These are phyloP conservation scores for Xylaria polymorpha DNA, from an alignment of 2,329 filamentous ascomycete genomes.

Conservation along the genomic window DNA sequence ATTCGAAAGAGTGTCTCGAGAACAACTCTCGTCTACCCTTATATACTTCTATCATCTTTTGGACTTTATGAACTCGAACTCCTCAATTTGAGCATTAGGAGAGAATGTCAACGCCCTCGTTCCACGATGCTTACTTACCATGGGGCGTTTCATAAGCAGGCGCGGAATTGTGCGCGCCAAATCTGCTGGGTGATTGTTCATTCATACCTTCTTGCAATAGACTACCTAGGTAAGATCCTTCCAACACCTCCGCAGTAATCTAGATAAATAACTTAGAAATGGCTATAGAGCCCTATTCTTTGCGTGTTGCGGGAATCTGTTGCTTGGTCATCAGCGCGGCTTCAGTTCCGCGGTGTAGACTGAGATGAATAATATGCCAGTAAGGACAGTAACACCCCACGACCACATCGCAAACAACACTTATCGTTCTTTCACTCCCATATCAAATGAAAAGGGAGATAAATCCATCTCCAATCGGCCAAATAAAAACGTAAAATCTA, in stretches of 20 bases:
- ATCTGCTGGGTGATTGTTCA: neutral
- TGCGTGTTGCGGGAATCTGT: neutral
- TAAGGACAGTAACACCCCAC: neutral
- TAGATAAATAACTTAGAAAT: neutral
- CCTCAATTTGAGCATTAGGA: neutral
- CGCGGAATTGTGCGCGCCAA: neutral
- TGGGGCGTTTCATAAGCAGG: neutral
- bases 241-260: neutral
- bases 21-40: neutral
- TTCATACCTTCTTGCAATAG: neutral
- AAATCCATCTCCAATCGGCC: no score
- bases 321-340: slow-evolving; percentile 6
- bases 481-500: neutral
- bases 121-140: slow-evolving; percentile 5
- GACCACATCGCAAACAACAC: neutral
- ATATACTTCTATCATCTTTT: neutral
- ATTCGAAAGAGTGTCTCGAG: slow-evolving; percentile 1
- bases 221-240: neutral
- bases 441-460: no score
- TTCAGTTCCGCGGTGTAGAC: neutral
- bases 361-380: neutral
- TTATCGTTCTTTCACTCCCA: neutral
- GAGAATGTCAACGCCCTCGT: neutral
- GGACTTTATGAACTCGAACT: neutral
- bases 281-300: neutral